Base-by-base conservation (phyloP, 139 green algal species). In the Asterochloris sp. region DNA sequence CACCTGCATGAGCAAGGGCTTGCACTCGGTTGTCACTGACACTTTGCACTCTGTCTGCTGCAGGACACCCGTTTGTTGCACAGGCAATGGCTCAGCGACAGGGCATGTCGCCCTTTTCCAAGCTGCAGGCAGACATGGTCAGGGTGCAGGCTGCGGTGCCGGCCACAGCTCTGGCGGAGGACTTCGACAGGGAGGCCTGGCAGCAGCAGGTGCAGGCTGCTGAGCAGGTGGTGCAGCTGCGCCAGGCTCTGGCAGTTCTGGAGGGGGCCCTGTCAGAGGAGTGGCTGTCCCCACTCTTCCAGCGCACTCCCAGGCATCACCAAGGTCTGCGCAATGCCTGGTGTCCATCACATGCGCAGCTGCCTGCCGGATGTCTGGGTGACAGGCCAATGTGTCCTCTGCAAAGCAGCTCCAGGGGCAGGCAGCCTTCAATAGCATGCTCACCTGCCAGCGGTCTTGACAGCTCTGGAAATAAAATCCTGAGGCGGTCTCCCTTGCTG, bases 171-270 rank as follows among this genome's bases (percentile, higher is more conserved):
- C 47, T 47, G 26, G 62, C 85, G 23, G 19, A 83, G 73, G 67
- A n/a, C 38, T 76, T 29, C 29, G 47, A 83, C 78, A 71, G 67
- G 28, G 19, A 76, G 11, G 68, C 38, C 12, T 83, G 78, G 78
- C 47, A 64, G 67, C 66, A 29, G 13, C 1, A 24, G 17, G 78
- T 83, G 38, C 76, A 66, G 78, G 78, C 28, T 1, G 91, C 91
- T 0, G 17, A 73, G 14, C 80, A 29, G 29, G 15, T 80, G 0
- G 19, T 73, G 29, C 68, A 85, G 63, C 84, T 97, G 73, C 83
- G 91, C 68, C 26, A 64, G n/a, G 80, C 67, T 68, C 87, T 96
- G 26, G 93, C 86, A 9, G 29, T 89, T 74, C 84, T 96, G 68
- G 89, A 96, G 74, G 67, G 19, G 10, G 84, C 78, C 15, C 63